Evolutionary conservation across 345 rosid species (phyloP).

Genomic region (Eucalyptus caleyi): DNA sequence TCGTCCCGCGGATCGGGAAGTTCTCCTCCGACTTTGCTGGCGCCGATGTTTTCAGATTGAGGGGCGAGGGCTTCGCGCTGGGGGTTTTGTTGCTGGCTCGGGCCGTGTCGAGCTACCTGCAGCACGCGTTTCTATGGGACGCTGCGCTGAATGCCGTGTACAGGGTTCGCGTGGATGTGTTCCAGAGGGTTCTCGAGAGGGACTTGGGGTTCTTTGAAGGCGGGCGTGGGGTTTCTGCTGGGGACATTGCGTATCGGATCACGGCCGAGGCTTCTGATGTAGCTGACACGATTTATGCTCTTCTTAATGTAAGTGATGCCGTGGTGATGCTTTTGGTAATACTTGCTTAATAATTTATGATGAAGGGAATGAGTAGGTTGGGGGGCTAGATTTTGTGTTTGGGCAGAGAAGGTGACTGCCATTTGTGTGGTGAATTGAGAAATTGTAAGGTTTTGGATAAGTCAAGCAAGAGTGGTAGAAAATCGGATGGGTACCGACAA

Average conservation of each 20-base stretch:
- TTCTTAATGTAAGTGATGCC: slow-evolving; percentile 51
- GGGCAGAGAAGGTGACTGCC: neutral
- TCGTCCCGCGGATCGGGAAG: slow-evolving; percentile 54
- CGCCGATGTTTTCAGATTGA: slow-evolving; percentile 6
- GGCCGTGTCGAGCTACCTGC: slow-evolving; percentile 48
- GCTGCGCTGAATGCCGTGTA: slow-evolving; percentile 53
- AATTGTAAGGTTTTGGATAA: neutral
- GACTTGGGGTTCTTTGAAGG: slow-evolving; percentile 82
- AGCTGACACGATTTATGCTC: slow-evolving; percentile 58
- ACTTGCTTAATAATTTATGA: neutral
- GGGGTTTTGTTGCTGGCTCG: slow-evolving; percentile 35
- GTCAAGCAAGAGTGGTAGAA: neutral
- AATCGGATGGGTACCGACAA: neutral
- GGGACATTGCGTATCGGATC: slow-evolving; percentile 74
- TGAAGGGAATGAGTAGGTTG: neutral
- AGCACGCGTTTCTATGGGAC: slow-evolving; percentile 79
- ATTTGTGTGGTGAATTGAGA: neutral
- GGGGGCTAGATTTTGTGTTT: neutral
- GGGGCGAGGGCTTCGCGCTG: slow-evolving; percentile 28
- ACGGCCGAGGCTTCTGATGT: slow-evolving; percentile 84
- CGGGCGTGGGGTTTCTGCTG: slow-evolving; percentile 40
- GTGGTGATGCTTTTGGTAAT: neutral
- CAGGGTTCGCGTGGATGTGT: slow-evolving; percentile 51
- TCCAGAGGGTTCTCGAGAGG: slow-evolving; percentile 47
- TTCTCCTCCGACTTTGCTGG: slow-evolving; percentile 28